Evolutionary conservation across 345 rosid genomes (phyloP).

Genomic region (Adansonia digitata): DNA sequence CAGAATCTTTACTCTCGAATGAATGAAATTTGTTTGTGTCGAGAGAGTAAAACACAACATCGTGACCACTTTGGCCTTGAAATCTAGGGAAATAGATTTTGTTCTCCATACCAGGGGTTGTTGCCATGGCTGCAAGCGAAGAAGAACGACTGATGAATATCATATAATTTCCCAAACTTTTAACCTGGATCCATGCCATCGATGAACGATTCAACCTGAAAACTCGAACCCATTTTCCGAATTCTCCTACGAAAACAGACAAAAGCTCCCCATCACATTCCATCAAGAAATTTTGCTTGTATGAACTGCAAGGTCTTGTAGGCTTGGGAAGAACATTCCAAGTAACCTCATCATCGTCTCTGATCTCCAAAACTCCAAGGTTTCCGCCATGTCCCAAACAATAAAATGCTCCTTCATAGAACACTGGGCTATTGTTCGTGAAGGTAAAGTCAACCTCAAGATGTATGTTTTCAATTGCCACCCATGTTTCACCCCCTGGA

Average conservation of each 20-base stretch:
- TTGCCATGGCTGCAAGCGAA: too few species aligned
- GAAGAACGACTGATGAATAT: too few species aligned
- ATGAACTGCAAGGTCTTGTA: neutral
- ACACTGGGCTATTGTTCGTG: neutral
- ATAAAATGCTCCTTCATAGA: neutral
- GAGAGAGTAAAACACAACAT: too few species aligned
- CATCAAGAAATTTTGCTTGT: neutral
- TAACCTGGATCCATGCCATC: neutral
- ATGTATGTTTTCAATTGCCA: neutral
- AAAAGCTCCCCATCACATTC: neutral
- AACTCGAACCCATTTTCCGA: neutral
- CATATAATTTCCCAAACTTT: neutral
- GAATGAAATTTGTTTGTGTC: too few species aligned
- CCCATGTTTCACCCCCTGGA: neutral
- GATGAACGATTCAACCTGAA: neutral
- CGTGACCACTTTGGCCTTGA: too few species aligned
- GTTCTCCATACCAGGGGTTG: too few species aligned
- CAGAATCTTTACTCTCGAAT: too few species aligned
- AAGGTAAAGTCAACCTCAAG: neutral
- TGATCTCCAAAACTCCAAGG: neutral
- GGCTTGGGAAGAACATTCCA: neutral
- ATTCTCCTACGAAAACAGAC: neutral
- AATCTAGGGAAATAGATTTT: too few species aligned
- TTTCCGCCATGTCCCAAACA: neutral
- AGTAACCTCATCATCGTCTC: neutral